Evolutionary conservation across 2,329 filamentous ascomycete genomes (phyloP), one percentile per base, ranked within the genome.

Genomic region (Xylaria hypoxylon): DNA sequence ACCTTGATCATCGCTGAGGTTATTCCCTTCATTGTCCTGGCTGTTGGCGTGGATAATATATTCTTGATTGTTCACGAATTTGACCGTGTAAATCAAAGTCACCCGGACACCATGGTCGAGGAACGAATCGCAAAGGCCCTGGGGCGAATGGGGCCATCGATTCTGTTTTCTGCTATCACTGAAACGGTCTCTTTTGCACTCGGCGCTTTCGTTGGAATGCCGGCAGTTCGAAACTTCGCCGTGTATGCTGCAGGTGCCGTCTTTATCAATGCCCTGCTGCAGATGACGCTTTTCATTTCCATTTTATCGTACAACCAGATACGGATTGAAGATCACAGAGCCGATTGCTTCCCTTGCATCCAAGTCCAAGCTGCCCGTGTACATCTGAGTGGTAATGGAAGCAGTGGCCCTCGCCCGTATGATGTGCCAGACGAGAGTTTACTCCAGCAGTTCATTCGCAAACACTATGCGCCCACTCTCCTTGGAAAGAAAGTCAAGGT

Each of bases 61-160:
- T 99, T 99, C 81, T 83, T 99, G 62, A 97, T 99, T 65, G 96
- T 99, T 0, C 96, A 99, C 79, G 96, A 99, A 79, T 97, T 99
- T 66, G 96, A 99, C 77, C 88, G 96, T 33, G 92, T 97, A 77
- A 99, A 99, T 75, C 82, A 94, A 72, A 97, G 91, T 78, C 92
- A 97, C 74, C 93, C 94, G 0, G 94, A 98, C 75, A 91, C 94
- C 69, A 87, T 91, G 78, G 90, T 99, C 2, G 92, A 97, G 72
- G 90, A 94, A 75, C 88, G 96, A 28, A 90, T 98, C 62, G 91
- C 93, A 5, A 90, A 92, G 75, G 92, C 96, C 2, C 84, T 98
- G n/a, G 95, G 96, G 24, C 89, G 96, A 60, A 99, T 99, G 90
- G 96, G 96, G 0, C 96, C 96, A 2, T 98, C 95, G 1, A 98